Base-by-base conservation (phyloP, 805 yeast species). In the Saccharomycopsis schoenii region DNA sequence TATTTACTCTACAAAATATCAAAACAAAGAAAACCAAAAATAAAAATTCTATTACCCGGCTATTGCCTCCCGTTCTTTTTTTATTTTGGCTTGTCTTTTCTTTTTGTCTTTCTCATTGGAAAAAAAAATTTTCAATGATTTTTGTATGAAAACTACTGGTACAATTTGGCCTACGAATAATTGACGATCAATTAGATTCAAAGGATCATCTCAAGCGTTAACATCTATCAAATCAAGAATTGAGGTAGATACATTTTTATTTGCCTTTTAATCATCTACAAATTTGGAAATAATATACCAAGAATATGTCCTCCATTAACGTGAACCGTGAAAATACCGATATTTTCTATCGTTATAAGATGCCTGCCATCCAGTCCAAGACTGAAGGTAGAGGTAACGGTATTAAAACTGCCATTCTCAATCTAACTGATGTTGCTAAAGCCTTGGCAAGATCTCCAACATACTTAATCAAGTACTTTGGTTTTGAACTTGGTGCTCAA, bases 381-480 rank as follows among this genome's bases (percentile, higher is more conserved):
- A 89, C 89, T 67, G 98, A 94, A 78, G 99, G 99, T 75, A 84
- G 97, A 73, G 99, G 99, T 79, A 94, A 94, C 78, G 99, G 99
- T 85, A 94, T 94, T 77, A 92, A 91, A 74, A 94, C 99, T 25
- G 96, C 93, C 60, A 86, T 94, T 61, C 83, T 90, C 67, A 94
- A 94, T 76, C 84, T 90, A 60, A 77, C 88, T 47, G 98, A 94
- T 71, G 97, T 94, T 64, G 96, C 97, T 50, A 84, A 97, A 70
- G 96, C 98, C 24, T 80, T 94, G 66, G 89, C 88, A 67, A 86
- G 99, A 76, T 98, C 99, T 40, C 84, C 97, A 42, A 77, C 93
- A 40, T 94, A 94, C 72, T 83, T 94, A 65, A 85, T 94, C 74
- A 94, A 94, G 77, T 94, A 83, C 75, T 94, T 94, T 72, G 99